Evolutionary conservation across 495 filamentous ascomycete species (phyloP).

Genomic region (Penicillium coffeae): DNA sequence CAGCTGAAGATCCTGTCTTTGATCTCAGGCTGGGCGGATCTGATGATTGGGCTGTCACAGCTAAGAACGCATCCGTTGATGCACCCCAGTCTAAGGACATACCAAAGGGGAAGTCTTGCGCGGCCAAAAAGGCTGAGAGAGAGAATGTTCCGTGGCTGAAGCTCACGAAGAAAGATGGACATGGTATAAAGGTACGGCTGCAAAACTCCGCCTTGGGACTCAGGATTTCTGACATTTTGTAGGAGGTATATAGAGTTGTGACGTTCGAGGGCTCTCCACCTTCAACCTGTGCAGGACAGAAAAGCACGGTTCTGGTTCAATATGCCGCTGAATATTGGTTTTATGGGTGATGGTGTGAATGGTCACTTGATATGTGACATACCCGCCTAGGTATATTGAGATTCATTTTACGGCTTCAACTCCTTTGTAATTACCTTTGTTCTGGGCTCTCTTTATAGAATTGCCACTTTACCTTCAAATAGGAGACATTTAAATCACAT

Average conservation of each 20-base stretch:
- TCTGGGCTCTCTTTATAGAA: no score
- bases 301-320: constrained; percentile 45
- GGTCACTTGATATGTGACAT: neutral
- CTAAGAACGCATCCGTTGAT: constrained; percentile 42
- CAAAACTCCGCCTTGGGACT: no score
- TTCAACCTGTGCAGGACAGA: constrained; percentile 39
- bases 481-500: no score
- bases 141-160: constrained; percentile 64
- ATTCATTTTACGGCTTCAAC: no score
- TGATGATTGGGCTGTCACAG: constrained; percentile 30
- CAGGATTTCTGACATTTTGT: constrained; percentile 20
- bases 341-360: constrained; percentile 35
- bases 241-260: constrained; percentile 61
- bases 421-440: no score
- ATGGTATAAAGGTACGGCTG: constrained; percentile 39
- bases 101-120: neutral
- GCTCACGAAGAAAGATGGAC: constrained; percentile 43
- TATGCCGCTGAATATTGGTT: constrained; percentile 75
- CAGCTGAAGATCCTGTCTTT: constrained; percentile 50
- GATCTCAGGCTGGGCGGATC: constrained; percentile 47
- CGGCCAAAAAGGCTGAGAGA: constrained; percentile 4
- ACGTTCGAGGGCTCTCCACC: constrained; percentile 60
- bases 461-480: no score
- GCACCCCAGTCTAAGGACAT: constrained; percentile 39
- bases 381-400: neutral